phyloP scores from a whole-genome alignment of 2,329 filamentous ascomycete species.

The Ophidiomyces ophidiicola region DNA sequence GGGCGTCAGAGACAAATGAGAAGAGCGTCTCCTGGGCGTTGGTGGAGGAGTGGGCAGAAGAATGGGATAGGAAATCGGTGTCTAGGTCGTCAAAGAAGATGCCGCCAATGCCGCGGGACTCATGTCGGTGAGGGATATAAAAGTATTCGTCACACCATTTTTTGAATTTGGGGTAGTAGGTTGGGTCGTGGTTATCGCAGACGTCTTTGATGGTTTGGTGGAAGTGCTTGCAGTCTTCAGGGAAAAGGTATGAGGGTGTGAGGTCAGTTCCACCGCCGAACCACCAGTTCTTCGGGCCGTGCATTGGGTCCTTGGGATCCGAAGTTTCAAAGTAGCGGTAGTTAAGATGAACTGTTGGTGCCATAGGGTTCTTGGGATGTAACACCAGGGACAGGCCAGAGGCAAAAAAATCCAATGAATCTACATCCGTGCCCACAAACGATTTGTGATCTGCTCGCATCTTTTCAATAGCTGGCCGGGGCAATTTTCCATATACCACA shows the following conservation, averaged over 20 bases:
- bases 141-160: slow-evolving; percentile 99
- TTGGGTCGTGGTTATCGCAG: slow-evolving; percentile 85
- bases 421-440: slow-evolving; percentile 60
- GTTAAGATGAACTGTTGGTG: slow-evolving; percentile 93
- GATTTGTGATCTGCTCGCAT: slow-evolving; percentile 95
- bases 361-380: slow-evolving; percentile 91
- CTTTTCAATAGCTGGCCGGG: slow-evolving; percentile 73
- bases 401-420: slow-evolving; percentile 88
- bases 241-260: slow-evolving; percentile 87
- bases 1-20: slow-evolving; percentile 71
- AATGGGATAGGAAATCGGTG: slow-evolving; percentile 34
- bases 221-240: slow-evolving; percentile 95
- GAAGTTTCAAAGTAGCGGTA: slow-evolving; percentile 98
- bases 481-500: slow-evolving; percentile 84
- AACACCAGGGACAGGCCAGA: slow-evolving; percentile 85
- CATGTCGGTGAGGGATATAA: slow-evolving; percentile 77
- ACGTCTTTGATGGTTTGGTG: slow-evolving; percentile 84
- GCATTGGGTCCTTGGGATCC: slow-evolving; percentile 61
- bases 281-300: slow-evolving; percentile 71
- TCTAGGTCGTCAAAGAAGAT: slow-evolving; percentile 99
- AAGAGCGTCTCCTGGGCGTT: slow-evolving; percentile 84
- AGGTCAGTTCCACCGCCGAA: slow-evolving; percentile 92
- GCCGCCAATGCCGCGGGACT: slow-evolving; percentile 77
- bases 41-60: slow-evolving; percentile 42
- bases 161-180: slow-evolving; percentile 90